These are phyloP conservation scores for Phialophora chinensis DNA, from an alignment of 2,329 filamentous ascomycete genomes.

Conservation along the genomic window DNA sequence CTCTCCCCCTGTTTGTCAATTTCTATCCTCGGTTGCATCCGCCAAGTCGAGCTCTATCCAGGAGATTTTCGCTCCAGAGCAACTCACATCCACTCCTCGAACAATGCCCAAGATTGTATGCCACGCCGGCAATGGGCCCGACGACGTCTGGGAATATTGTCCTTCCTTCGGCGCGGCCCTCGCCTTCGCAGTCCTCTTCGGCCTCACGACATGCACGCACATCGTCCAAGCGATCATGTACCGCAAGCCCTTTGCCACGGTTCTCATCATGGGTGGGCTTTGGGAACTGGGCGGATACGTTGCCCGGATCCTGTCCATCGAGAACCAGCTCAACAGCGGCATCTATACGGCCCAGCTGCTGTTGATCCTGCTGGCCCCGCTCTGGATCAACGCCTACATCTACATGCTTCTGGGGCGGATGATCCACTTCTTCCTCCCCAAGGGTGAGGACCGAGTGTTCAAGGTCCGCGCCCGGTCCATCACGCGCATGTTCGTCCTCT, in stretches of 20 bases:
- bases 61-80: too few species aligned
- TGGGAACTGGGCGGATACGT: conserved; percentile 54
- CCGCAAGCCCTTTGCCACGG: conserved; percentile 51
- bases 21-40: neutral
- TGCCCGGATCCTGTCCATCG: conserved; percentile 41
- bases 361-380: conserved; percentile 53
- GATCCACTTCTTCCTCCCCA: conserved; percentile 40
- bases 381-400: conserved; percentile 57
- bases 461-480: conserved; percentile 47
- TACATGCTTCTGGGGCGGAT: conserved; percentile 57
- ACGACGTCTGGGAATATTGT: conserved; percentile 44
- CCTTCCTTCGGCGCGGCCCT: conserved; percentile 48
- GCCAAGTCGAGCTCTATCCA: neutral
- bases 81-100: too few species aligned
- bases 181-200: conserved; percentile 47
- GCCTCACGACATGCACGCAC: conserved; percentile 43
- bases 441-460: conserved; percentile 40
- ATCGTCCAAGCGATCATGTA: conserved; percentile 47
- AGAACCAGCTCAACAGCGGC: conserved; percentile 22
- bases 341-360: conserved; percentile 46
- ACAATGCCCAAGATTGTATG: conserved; percentile 23
- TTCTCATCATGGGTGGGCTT: conserved; percentile 51
- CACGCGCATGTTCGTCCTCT: conserved; percentile 49
- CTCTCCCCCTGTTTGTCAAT: neutral
- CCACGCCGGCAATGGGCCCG: conserved; percentile 25